phyloP scores from a whole-genome alignment of 805 yeast species.

The Zygotorulaspora sp. region DNA sequence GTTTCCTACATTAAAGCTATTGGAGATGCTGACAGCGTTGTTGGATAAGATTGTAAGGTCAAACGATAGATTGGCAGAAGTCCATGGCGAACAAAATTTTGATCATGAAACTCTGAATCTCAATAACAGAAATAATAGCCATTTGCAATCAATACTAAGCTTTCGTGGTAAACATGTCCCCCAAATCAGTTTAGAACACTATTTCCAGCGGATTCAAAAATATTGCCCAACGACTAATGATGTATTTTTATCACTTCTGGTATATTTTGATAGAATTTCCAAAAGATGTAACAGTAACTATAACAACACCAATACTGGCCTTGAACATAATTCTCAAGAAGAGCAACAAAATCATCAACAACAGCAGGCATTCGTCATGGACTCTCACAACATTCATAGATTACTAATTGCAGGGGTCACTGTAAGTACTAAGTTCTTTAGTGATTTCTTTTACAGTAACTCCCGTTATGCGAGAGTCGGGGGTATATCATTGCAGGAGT shows the following conservation, averaged over 20 bases:
- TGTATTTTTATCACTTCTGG: constrained; percentile 83
- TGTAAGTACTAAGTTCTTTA: constrained; percentile 89
- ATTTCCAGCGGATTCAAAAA: constrained; percentile 82
- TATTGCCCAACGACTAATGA: constrained; percentile 99
- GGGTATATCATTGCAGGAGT: constrained; percentile 87
- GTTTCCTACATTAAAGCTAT: constrained; percentile 73
- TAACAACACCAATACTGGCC: constrained; percentile 8
- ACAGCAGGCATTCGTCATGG: constrained; percentile 84
- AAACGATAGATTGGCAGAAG: constrained; percentile 66
- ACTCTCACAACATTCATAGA: constrained; percentile 91
- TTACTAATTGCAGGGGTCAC: constrained; percentile 92
- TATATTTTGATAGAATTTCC: constrained; percentile 91
- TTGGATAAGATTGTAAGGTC: constrained; percentile 85
- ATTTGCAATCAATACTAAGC: constrained; percentile 52
- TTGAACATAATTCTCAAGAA: constrained; percentile 11
- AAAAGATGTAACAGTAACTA: constrained; percentile 44
- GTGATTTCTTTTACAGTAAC: constrained; percentile 91
- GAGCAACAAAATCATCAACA: constrained; percentile 23
- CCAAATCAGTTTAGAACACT: constrained; percentile 87
- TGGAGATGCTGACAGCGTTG: constrained; percentile 80
- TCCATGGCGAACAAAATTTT: constrained; percentile 4
- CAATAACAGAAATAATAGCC: constrained; percentile 4
- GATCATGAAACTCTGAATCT: constrained; percentile 6
- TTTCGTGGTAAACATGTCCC: constrained; percentile 96
- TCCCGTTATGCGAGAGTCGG: constrained; percentile 94